Percentiles rank a stretch among this genome's conserved stretches.
Evolutionary conservation across 768 basidiomycete genomes (phyloP).

Genomic region (Suillus cothurnatus): DNA sequence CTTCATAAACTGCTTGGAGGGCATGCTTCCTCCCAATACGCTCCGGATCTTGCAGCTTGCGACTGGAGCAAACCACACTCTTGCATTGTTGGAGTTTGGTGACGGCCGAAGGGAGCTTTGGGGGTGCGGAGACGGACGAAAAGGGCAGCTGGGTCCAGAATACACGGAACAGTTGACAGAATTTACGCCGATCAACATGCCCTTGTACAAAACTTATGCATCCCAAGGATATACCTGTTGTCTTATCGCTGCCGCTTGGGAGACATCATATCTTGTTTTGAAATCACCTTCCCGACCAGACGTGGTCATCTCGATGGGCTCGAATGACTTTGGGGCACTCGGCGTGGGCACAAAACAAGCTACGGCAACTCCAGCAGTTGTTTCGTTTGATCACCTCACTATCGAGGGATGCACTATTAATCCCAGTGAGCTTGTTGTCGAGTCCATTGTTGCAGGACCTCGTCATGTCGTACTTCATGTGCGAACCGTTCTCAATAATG

Average conservation of each 20-base stretch:
- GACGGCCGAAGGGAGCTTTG: conserved; percentile 51
- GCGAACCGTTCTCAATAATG: conserved; percentile 24
- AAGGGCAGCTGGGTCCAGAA: conserved; percentile 69
- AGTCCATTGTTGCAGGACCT: conserved; percentile 62
- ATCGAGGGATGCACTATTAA: conserved; percentile 21
- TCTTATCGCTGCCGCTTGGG: conserved; percentile 73
- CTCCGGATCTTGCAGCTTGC: conserved; percentile 51
- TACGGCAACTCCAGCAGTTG: conserved; percentile 14
- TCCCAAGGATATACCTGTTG: conserved; percentile 46
- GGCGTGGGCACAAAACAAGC: conserved; percentile 48
- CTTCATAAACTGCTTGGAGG: conserved; percentile 29
- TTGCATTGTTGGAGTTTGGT: conserved; percentile 55
- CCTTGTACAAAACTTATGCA: conserved; percentile 33
- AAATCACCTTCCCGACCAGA: conserved; percentile 45
- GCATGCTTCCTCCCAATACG: conserved; percentile 27
- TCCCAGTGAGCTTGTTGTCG: conserved; percentile 35
- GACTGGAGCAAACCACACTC: conserved; percentile 79
- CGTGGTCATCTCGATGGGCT: conserved; percentile 75
- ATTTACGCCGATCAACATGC: conserved; percentile 53
- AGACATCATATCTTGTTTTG: conserved; percentile 77
- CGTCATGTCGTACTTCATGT: conserved; percentile 68
- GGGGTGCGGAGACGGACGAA: conserved; percentile 72
- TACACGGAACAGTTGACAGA: conserved; percentile 24
- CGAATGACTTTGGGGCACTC: conserved; percentile 83
- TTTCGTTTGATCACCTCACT: conserved; percentile 19